These are phyloP conservation scores for Tricharina praecox DNA, from an alignment of 495 filamentous ascomycete species.

Conservation along the genomic window DNA sequence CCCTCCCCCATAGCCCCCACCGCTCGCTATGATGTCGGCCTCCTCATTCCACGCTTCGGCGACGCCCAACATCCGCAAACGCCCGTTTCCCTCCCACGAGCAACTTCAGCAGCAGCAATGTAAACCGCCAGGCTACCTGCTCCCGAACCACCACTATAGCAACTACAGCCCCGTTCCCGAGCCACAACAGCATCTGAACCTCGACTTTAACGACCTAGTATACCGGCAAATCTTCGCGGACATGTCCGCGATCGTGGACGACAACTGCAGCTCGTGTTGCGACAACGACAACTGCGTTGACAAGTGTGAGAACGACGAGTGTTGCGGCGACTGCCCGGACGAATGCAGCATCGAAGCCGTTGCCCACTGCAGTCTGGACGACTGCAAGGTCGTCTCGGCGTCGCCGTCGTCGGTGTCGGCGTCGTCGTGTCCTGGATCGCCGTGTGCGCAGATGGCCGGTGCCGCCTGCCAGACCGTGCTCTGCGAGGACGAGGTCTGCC, in stretches of 20 bases:
- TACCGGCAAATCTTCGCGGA: neutral
- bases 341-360: neutral
- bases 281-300: constrained; percentile 1
- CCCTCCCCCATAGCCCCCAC: no score
- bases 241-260: no score
- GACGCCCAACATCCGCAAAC: neutral
- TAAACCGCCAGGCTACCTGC: neutral
- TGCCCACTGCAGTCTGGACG: neutral
- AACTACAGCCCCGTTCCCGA: no score
- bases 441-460: neutral
- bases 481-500: constrained; percentile 4
- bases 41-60: no score
- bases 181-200: no score
- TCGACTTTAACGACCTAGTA: neutral
- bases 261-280: constrained; percentile 1
- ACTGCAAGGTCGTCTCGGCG: neutral
- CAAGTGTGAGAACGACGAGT: constrained; percentile 1
- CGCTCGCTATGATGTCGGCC: no score
- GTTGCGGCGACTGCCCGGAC: constrained; percentile 1
- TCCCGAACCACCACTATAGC: no score
- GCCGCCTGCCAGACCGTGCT: neutral
- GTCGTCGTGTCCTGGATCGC: neutral
- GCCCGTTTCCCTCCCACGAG: neutral
- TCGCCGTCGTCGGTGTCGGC: no score
- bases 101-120: neutral